Conservation (phyloP, 2,329 filamentous ascomycete species). For the Neurospora sp. region DNA sequence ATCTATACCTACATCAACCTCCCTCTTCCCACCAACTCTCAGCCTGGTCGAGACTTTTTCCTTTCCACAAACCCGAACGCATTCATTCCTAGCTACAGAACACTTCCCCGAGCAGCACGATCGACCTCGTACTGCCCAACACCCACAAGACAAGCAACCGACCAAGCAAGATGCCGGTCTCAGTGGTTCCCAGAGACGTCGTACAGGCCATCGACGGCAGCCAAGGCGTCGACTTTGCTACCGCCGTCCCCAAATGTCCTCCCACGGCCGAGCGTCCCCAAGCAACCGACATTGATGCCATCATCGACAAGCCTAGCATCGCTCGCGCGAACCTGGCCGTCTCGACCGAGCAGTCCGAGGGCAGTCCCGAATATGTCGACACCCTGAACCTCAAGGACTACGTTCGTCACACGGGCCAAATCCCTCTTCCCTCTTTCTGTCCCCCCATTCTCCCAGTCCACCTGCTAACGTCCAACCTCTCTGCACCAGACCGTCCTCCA, state of each 20-base stretch:
- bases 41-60: not conserved
- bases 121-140: not conserved
- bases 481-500: slow-evolving; percentile 25
- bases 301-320: slow-evolving; percentile 9
- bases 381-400: slow-evolving; percentile 2
- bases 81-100: no score
- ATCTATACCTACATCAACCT: not conserved
- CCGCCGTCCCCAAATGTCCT: slow-evolving; percentile 2
- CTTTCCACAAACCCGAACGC: not conserved
- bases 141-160: not conserved
- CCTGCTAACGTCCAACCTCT: not conserved
- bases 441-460: not conserved
- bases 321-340: slow-evolving; percentile 15
- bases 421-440: not conserved
- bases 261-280: slow-evolving; percentile 9
- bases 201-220: not conserved
- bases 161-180: not conserved
- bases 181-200: not conserved
- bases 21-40: not conserved
- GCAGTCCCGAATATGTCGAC: slow-evolving; percentile 4
- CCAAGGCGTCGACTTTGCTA: slow-evolving; percentile 6
- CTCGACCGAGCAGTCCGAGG: slow-evolving; percentile 7
- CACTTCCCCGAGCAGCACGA: not conserved
- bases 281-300: slow-evolving; percentile 5
- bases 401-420: not conserved